Conservation (phyloP, 768 basidiomycete genomes). For the Lactarius evosmus region DNA sequence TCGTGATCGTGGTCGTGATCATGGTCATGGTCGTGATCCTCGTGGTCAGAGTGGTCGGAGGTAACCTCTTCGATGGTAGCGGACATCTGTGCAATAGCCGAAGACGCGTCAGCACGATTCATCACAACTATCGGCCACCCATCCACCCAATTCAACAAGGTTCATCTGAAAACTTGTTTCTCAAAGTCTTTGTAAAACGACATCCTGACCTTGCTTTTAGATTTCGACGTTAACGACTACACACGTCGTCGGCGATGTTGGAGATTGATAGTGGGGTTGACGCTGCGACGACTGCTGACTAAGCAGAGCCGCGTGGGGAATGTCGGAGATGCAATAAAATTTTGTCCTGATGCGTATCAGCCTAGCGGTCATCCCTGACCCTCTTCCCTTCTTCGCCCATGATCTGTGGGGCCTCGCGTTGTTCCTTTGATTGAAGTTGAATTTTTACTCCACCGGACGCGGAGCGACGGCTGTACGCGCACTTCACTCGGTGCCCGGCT, state of each 20-base stretch:
- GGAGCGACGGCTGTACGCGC: no score
- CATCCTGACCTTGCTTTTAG: conserved; percentile 7
- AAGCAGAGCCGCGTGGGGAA: conserved; percentile 9
- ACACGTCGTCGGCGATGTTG: conserved; percentile 22
- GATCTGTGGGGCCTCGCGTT: no score
- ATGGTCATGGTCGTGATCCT: conserved; percentile 45
- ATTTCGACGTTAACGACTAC: neutral
- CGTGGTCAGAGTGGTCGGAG: conserved; percentile 77
- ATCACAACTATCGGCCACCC: conserved; percentile 32
- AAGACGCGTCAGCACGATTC: conserved; percentile 33
- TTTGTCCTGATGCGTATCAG: no score
- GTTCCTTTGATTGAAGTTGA: no score
- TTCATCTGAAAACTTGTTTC: neutral
- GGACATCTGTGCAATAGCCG: conserved; percentile 52
- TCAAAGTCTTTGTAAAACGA: neutral
- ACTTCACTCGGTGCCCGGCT: no score
- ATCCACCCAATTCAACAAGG: conserved; percentile 37
- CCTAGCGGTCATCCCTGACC: no score
- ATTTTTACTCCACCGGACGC: no score
- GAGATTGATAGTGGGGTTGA: neutral
- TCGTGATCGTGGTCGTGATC: conserved; percentile 55
- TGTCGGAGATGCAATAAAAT: no score
- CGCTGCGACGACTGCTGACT: conserved; percentile 11
- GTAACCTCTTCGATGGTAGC: conserved; percentile 80
- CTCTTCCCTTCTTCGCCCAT: no score